Evolutionary conservation across 1,139 yeast genomes (phyloP).

Genomic region (Candida sojae): DNA sequence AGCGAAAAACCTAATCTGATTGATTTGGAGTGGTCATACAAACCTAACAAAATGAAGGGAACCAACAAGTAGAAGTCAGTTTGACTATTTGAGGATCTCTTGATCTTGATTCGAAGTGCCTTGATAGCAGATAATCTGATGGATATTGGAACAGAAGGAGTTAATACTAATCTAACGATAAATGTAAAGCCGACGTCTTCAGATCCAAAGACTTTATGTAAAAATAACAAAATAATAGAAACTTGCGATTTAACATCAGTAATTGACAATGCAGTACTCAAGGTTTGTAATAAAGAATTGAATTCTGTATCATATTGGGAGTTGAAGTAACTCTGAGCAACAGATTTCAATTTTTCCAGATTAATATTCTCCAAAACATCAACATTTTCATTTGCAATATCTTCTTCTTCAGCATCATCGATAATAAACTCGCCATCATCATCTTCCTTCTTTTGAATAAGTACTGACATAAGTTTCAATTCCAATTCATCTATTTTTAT

Average conservation of each 20-base stretch:
- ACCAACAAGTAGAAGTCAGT: constrained; percentile 34
- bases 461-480: constrained; percentile 65
- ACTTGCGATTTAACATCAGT: constrained; percentile 16
- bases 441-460: constrained; percentile 26
- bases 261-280: constrained; percentile 19
- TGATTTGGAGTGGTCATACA: constrained; percentile 28
- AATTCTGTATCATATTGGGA: constrained; percentile 43
- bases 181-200: constrained; percentile 52
- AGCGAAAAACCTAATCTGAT: constrained; percentile 30
- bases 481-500: constrained; percentile 60
- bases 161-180: constrained; percentile 54
- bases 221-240: constrained; percentile 20
- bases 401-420: constrained; percentile 19
- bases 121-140: constrained; percentile 52
- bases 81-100: constrained; percentile 28
- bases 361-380: constrained; percentile 20
- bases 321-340: constrained; percentile 39
- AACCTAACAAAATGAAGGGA: constrained; percentile 40
- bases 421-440: constrained; percentile 28
- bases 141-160: constrained; percentile 58
- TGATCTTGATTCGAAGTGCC: constrained; percentile 35
- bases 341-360: constrained; percentile 22
- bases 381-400: constrained; percentile 18
- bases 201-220: constrained; percentile 23
- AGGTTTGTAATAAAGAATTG: constrained; percentile 11